Conservation (phyloP, 257 asterid species). For the Echium plantagineum region DNA sequence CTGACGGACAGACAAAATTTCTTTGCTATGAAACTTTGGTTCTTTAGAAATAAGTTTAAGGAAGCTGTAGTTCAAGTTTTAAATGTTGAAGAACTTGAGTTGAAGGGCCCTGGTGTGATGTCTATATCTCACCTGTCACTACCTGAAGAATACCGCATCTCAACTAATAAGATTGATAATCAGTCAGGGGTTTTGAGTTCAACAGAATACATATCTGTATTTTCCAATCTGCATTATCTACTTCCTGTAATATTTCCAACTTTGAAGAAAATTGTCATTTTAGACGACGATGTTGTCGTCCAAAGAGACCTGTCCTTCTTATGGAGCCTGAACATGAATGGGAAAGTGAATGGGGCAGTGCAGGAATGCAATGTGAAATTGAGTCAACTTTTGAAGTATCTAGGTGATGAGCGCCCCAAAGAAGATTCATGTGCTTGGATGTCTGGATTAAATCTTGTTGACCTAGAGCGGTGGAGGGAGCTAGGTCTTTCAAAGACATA, state of each 20-base stretch:
- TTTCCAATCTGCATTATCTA: slow-evolving; percentile 74
- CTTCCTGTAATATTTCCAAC: slow-evolving; percentile 65
- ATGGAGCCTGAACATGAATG: slow-evolving; percentile 86
- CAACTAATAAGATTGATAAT: slow-evolving; percentile 55
- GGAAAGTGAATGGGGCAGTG: slow-evolving; percentile 77
- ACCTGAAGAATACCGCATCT: slow-evolving; percentile 88
- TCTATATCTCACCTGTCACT: slow-evolving; percentile 43
- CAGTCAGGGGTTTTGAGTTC: slow-evolving; percentile 33
- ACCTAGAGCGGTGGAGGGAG: slow-evolving; percentile 70
- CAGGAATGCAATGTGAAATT: slow-evolving; percentile 58
- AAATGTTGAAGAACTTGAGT: slow-evolving; percentile 62
- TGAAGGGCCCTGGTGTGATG: slow-evolving; percentile 34
- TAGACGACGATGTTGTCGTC: slow-evolving; percentile 81
- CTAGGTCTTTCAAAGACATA: slow-evolving; percentile 48
- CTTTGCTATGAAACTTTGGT: slow-evolving; percentile 90
- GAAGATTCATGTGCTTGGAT: slow-evolving; percentile 81
- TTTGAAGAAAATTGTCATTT: slow-evolving; percentile 68
- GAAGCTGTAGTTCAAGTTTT: slow-evolving; percentile 80
- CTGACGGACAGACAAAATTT: slow-evolving; percentile 78
- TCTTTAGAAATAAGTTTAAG: slow-evolving; percentile 49
- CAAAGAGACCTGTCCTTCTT: slow-evolving; percentile 81
- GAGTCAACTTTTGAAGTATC: slow-evolving; percentile 45
- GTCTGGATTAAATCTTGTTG: slow-evolving; percentile 74
- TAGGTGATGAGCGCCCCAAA: slow-evolving; percentile 31
- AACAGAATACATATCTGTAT: slow-evolving; percentile 66